Percentiles rank a stretch among this genome's conserved stretches.
Conservation (phyloP, 148 eudicot species). For the Vaccinium corymbosum region DNA sequence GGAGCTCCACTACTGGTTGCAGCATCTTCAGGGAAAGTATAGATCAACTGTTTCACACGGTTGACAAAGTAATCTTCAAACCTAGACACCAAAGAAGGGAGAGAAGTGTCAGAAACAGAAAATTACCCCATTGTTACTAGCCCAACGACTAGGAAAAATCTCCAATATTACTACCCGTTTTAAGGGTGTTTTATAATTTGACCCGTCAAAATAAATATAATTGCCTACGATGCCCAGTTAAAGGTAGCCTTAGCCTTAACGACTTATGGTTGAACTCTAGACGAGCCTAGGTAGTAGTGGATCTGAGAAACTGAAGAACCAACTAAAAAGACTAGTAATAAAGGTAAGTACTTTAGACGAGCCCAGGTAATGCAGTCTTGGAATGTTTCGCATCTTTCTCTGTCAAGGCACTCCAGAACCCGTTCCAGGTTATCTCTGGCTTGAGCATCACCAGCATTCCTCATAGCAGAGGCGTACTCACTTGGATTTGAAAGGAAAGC, state of each 20-base stretch:
- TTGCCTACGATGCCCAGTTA: not conserved
- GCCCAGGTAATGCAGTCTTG: slow-evolving; percentile 87
- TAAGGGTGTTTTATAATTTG: not conserved
- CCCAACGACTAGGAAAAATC: not conserved
- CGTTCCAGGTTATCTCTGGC: slow-evolving; percentile 78
- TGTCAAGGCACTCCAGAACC: slow-evolving; percentile 72
- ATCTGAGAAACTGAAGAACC: not conserved
- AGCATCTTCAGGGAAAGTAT: slow-evolving; percentile 89
- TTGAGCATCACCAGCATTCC: slow-evolving; percentile 90
- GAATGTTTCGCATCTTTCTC: slow-evolving; percentile 73
- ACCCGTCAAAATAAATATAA: not conserved
- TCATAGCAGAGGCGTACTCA: slow-evolving; percentile 66
- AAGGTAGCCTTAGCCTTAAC: not conserved
- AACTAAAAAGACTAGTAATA: not conserved
- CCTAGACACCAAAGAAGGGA: slow-evolving; percentile 33
- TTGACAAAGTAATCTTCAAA: slow-evolving; percentile 80
- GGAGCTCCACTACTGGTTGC: slow-evolving; percentile 83
- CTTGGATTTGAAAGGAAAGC: slow-evolving; percentile 68
- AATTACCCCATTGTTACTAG: not conserved
- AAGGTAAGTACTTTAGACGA: slow-evolving; percentile 56
- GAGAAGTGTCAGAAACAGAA: slow-evolving; percentile 13
- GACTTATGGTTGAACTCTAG: not conserved
- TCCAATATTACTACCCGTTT: not conserved
- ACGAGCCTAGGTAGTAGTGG: not conserved
- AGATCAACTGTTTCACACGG: slow-evolving; percentile 82